Evolutionary conservation across 495 filamentous ascomycete genomes (phyloP).

Genomic region (Poronia punctata): DNA sequence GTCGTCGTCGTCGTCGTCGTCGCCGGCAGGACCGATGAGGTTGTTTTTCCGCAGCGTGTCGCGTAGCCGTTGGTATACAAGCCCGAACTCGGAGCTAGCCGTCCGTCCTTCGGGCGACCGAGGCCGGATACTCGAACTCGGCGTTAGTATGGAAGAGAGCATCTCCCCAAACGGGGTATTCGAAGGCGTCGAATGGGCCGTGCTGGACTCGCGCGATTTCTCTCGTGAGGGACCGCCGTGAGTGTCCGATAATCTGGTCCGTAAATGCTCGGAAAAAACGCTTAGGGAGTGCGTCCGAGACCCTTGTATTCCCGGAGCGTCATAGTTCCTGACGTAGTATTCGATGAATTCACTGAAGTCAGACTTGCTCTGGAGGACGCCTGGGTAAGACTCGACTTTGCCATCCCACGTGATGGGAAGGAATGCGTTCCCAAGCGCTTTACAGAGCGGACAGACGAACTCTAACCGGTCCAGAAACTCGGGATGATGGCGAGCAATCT

Average conservation of each 20-base stretch:
- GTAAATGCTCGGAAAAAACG: constrained; percentile 57
- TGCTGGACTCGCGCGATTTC: constrained; percentile 13
- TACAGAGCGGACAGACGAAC: constrained; percentile 97
- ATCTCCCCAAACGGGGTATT: constrained; percentile 19
- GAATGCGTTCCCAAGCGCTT: constrained; percentile 92
- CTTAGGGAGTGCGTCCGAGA: constrained; percentile 36
- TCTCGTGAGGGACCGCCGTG: constrained; percentile 50
- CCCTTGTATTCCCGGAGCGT: constrained; percentile 31
- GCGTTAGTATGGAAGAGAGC: constrained; percentile 17
- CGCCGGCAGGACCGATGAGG: constrained; percentile 34
- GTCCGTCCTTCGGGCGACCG: constrained; percentile 28
- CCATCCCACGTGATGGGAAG: constrained; percentile 93
- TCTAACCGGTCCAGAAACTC: constrained; percentile 70
- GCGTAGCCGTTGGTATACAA: constrained; percentile 71
- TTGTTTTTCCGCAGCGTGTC: constrained; percentile 70
- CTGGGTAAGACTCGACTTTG: constrained; percentile 74
- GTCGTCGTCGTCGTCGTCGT: constrained; percentile 15
- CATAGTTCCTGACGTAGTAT: constrained; percentile 30
- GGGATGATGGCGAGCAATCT: constrained; percentile 89
- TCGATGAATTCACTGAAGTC: constrained; percentile 62
- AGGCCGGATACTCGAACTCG: constrained; percentile 21
- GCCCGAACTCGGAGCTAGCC: constrained; percentile 63
- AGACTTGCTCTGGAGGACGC: constrained; percentile 48
- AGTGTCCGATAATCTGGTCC: constrained; percentile 51
- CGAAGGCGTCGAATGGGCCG: constrained; percentile 17